A percentile compares a stretch with the other conserved stretches of the same genome.
Evolutionary conservation across 257 asterid genomes (phyloP).

Genomic region (Solanum chmielewskii): DNA sequence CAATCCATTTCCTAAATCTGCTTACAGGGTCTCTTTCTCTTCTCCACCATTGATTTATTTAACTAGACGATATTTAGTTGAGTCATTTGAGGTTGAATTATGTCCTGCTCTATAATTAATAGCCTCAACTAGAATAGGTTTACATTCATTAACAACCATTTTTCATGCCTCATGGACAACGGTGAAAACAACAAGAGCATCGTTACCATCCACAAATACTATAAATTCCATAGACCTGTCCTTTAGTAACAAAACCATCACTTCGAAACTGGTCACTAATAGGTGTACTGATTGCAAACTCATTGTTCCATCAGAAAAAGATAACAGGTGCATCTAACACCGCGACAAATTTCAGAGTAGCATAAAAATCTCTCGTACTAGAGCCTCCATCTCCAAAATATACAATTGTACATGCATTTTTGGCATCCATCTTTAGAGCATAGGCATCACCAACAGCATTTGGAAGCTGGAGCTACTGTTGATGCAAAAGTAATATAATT

Average conservation of each 20-base stretch:
- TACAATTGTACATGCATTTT: slow-evolving; percentile 66
- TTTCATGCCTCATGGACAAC: too few species aligned
- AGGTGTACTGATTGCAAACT: slow-evolving; percentile 98
- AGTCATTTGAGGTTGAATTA: too few species aligned
- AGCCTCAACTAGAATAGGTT: too few species aligned
- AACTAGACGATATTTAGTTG: too few species aligned
- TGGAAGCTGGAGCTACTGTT: slow-evolving; percentile 82
- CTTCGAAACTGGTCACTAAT: slow-evolving; percentile 77
- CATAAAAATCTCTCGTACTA: slow-evolving; percentile 94
- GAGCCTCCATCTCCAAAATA: slow-evolving; percentile 98
- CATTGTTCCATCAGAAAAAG: slow-evolving; percentile 80
- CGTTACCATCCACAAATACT: neutral
- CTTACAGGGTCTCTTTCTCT: too few species aligned
- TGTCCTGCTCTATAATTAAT: too few species aligned
- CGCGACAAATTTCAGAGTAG: slow-evolving; percentile 82
- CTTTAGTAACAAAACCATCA: slow-evolving; percentile 79
- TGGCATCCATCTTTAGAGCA: slow-evolving; percentile 70
- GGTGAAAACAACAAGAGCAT: too few species aligned
- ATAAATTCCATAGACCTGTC: slow-evolving; percentile 74
- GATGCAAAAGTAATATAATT: slow-evolving; percentile 92
- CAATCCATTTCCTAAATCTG: too few species aligned
- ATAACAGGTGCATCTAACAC: slow-evolving; percentile 73
- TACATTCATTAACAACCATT: too few species aligned
- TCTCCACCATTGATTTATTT: too few species aligned
- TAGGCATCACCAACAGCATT: slow-evolving; percentile 99